Evolutionary conservation across 352 stramenopile species (phyloP).

Genomic region (Globisporangium yorkense): DNA sequence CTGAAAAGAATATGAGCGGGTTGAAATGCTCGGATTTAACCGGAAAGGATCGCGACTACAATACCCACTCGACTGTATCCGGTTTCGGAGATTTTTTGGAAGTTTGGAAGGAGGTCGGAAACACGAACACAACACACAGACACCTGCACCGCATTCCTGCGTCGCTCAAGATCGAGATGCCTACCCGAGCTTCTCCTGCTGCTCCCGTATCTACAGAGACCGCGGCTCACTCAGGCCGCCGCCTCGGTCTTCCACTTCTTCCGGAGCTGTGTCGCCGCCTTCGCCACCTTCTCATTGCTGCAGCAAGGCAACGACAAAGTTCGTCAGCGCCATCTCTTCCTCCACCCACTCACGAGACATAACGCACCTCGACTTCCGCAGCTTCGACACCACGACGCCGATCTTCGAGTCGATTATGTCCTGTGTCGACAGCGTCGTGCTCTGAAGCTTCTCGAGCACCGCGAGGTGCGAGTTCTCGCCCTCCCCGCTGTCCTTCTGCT

Average conservation of each 20-base stretch:
- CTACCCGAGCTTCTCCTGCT: neutral
- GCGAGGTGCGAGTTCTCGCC: slow-evolving; percentile 29
- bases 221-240: slow-evolving; percentile 8
- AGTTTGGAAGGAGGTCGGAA: no score
- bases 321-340: slow-evolving; percentile 12
- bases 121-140: no score
- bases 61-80: no score
- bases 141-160: no score
- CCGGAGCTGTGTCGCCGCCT: slow-evolving; percentile 50
- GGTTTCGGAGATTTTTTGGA: no score
- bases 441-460: slow-evolving; percentile 49
- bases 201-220: slow-evolving; percentile 1
- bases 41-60: no score
- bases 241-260: slow-evolving; percentile 79
- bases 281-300: slow-evolving; percentile 55
- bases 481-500: slow-evolving; percentile 29
- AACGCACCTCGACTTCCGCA: slow-evolving; percentile 67
- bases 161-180: no score
- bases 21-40: no score
- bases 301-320: slow-evolving; percentile 27
- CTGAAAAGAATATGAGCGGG: no score
- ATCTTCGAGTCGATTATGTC: slow-evolving; percentile 82
- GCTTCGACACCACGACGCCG: slow-evolving; percentile 62
- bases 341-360: neutral
- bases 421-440: slow-evolving; percentile 59